phyloP scores from a whole-genome alignment of 2,329 filamentous ascomycete genomes.

The Colletotrichum endophyticum region DNA sequence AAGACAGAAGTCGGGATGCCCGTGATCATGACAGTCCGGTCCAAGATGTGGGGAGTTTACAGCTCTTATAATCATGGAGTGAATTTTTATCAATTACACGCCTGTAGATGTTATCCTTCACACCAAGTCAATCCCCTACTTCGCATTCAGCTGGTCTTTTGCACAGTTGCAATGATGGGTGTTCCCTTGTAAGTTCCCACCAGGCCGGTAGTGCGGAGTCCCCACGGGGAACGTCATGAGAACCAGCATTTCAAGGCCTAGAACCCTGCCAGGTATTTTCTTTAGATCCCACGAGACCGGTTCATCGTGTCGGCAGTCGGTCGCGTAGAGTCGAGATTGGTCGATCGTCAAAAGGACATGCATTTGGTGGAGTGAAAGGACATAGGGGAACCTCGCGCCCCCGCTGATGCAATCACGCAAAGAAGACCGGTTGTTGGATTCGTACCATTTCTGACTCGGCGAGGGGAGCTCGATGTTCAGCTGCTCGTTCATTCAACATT shows the following conservation, averaged over 20 bases:
- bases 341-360: background rate
- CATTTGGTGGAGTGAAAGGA: background rate
- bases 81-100: background rate
- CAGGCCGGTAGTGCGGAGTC: background rate
- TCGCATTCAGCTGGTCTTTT: background rate
- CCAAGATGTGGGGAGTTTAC: background rate
- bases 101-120: background rate
- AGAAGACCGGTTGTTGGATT: background rate
- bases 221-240: background rate
- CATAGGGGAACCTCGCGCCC: background rate
- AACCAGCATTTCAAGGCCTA: background rate
- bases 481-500: background rate
- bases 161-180: background rate
- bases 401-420: background rate
- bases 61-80: background rate
- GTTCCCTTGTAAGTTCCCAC: background rate
- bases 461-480: background rate
- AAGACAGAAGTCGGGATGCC: background rate
- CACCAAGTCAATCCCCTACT: background rate
- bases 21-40: background rate
- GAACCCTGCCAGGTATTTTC: background rate
- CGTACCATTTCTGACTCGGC: background rate
- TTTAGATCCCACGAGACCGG: background rate
- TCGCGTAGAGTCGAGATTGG: background rate
- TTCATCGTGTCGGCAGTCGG: background rate